These are phyloP conservation scores for Neocallimastix lanati DNA, from an alignment of 192 early-diverging fungal species.

Conservation along the genomic window DNA sequence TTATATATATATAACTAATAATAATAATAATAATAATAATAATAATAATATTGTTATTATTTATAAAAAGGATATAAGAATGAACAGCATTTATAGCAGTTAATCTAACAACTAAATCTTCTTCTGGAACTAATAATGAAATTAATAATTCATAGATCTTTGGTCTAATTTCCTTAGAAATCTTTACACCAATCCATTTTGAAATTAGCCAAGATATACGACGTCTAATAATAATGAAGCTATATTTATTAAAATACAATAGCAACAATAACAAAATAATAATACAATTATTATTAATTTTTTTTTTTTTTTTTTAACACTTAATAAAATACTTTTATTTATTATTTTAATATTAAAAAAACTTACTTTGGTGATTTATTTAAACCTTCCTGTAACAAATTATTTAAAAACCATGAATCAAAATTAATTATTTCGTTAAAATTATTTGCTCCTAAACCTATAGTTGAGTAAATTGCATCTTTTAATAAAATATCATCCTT, in stretches of 20 bases:
- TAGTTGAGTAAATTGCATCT: constrained; percentile 58
- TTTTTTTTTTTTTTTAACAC: not conserved
- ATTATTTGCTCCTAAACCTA: constrained; percentile 63
- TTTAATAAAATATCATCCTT: constrained; percentile 40
- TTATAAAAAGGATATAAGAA: constrained; percentile 19
- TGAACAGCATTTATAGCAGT: constrained; percentile 31
- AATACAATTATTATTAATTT: not conserved
- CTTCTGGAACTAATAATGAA: constrained; percentile 38
- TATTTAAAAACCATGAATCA: constrained; percentile 45
- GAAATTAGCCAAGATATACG: constrained; percentile 68
- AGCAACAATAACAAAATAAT: not conserved
- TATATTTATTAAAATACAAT: not conserved
- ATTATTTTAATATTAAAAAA: not conserved
- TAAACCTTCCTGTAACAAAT: constrained; percentile 27
- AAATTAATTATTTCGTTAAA: constrained; percentile 69
- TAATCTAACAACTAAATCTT: constrained; percentile 65
- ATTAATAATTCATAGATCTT: constrained; percentile 55
- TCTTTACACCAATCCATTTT: constrained; percentile 69
- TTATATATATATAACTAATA: no score
- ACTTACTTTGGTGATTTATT: constrained; percentile 7
- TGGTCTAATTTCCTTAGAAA: constrained; percentile 34
- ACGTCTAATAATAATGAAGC: constrained; percentile 13
- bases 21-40: no score
- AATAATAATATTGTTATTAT: no score
- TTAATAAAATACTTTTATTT: no score